Percentiles rank a stretch among this genome's conserved stretches.
These are phyloP conservation scores for Aspergillus sparsus DNA, from an alignment of 495 filamentous ascomycete species.

Conservation along the genomic window DNA sequence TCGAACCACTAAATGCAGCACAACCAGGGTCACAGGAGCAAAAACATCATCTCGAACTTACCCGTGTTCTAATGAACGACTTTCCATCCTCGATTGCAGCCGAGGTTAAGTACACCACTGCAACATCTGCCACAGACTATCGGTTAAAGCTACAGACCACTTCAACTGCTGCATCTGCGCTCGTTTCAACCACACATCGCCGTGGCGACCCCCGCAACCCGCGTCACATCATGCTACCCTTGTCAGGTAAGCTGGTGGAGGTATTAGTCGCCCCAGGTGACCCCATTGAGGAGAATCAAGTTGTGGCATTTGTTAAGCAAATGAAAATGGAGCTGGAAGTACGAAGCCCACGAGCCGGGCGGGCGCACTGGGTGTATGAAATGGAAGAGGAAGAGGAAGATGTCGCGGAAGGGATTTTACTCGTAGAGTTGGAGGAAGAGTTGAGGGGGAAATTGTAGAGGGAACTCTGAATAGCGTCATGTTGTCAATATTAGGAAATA, in stretches of 20 bases:
- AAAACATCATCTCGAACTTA: conserved; percentile 52
- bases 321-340: conserved; percentile 72
- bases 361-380: conserved; percentile 56
- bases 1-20: conserved; percentile 34
- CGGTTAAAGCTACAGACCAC: conserved; percentile 50
- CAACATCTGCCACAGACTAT: conserved; percentile 39
- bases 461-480: background rate
- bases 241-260: conserved; percentile 61
- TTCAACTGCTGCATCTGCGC: conserved; percentile 48
- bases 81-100: conserved; percentile 57
- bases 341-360: conserved; percentile 48
- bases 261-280: conserved; percentile 57
- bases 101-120: conserved; percentile 56
- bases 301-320: conserved; percentile 63
- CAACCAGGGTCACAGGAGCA: conserved; percentile 19
- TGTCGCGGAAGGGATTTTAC: conserved; percentile 58
- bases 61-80: conserved; percentile 57
- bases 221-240: conserved; percentile 57
- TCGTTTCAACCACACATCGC: conserved; percentile 50
- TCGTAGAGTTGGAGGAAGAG: conserved; percentile 52
- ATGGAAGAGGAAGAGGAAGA: conserved; percentile 60
- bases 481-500: background rate
- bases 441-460: conserved; percentile 33
- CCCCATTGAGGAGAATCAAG: conserved; percentile 51
- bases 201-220: conserved; percentile 53